Evolutionary conservation across 2,329 filamentous ascomycete genomes (phyloP).

Genomic region (Fusarium drepaniforme): DNA sequence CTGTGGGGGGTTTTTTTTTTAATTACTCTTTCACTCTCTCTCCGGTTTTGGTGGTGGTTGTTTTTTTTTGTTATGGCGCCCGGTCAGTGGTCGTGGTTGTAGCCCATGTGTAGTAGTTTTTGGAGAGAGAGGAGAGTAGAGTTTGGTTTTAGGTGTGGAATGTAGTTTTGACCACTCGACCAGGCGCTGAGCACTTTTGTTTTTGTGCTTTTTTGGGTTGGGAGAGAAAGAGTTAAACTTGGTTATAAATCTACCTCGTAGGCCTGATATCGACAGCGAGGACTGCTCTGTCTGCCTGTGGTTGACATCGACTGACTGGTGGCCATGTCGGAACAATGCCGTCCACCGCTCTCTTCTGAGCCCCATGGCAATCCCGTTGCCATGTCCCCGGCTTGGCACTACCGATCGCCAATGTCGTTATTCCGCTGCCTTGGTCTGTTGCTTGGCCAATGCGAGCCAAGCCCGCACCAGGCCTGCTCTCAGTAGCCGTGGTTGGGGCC

Average conservation of each 20-base stretch:
- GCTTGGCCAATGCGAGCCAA: constrained; percentile 35
- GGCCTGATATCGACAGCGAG: not conserved
- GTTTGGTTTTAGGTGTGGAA: not conserved
- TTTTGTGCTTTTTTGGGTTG: not conserved
- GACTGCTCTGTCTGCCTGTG: not conserved
- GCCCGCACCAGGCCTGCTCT: constrained; percentile 15
- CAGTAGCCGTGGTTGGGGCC: not conserved
- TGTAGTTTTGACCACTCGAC: not conserved
- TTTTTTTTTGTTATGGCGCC: not conserved
- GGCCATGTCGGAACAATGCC: constrained; percentile 8
- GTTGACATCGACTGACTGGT: not conserved
- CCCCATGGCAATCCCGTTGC: constrained; percentile 28
- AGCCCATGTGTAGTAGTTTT: not conserved
- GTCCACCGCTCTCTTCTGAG: constrained; percentile 15
- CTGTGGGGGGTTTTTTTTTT: not conserved
- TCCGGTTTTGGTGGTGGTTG: not conserved
- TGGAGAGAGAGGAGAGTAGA: not conserved
- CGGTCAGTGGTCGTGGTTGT: not conserved
- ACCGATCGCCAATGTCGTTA: constrained; percentile 22
- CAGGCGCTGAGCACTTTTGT: not conserved
- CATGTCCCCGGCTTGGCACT: constrained; percentile 39
- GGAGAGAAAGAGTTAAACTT: not conserved
- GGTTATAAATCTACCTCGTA: not conserved
- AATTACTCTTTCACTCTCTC: not conserved
- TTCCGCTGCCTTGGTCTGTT: constrained; percentile 32